A percentile compares a stretch with the other conserved stretches of the same genome.
phyloP scores from a whole-genome alignment of 257 asterid genomes.

The Solanum tacnaense region DNA sequence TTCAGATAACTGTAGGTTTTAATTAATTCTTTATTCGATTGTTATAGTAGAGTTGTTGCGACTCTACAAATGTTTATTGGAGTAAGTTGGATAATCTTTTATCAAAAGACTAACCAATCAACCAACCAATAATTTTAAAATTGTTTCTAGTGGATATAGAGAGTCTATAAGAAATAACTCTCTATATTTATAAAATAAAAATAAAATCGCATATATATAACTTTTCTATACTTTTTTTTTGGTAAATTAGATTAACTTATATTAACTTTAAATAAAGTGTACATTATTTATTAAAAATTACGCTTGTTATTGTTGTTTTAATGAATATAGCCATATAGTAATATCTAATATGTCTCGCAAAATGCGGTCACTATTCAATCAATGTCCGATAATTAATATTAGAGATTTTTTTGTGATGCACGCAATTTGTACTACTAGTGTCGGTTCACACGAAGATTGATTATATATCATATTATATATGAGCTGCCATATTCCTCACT shows the following conservation, averaged over 20 bases:
- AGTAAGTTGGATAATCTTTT: neutral
- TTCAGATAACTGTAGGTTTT: neutral
- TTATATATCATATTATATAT: neutral
- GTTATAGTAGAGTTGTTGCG: neutral
- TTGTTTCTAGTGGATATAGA: neutral
- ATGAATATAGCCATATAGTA: neutral
- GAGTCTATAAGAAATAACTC: neutral
- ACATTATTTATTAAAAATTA: no score
- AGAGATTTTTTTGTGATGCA: neutral
- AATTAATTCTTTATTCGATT: neutral
- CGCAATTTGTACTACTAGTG: neutral
- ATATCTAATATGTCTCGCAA: neutral
- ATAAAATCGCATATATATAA: no score
- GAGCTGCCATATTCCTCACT: neutral
- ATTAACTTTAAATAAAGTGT: no score
- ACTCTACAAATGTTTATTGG: neutral
- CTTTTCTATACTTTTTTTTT: no score
- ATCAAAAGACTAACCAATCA: neutral
- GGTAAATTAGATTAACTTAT: no score
- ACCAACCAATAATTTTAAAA: neutral
- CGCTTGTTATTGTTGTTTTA: fast-evolving
- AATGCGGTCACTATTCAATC: neutral
- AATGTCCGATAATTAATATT: neutral
- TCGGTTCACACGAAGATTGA: neutral
- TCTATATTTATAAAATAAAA: no score